Evolutionary conservation across 805 yeast genomes (phyloP), one percentile per base, ranked within the genome.

Genomic region (Starmerella ratchasimensis): DNA sequence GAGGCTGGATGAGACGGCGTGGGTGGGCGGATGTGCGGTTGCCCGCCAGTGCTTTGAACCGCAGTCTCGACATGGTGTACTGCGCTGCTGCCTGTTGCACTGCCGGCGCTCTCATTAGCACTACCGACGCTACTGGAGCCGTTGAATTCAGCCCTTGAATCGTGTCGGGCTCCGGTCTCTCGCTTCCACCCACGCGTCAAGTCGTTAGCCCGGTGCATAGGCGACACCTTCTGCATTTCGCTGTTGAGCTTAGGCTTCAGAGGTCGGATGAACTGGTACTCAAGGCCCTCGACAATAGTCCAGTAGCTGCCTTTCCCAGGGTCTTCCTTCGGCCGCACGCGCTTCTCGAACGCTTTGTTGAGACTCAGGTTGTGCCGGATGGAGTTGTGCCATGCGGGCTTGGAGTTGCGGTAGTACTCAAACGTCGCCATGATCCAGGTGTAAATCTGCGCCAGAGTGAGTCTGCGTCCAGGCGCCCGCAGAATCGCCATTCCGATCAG

Each of bases 311-410:
- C 90, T 51, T 63, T 63, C 5, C 68, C 68, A 4, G 68, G 66
- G 30, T 61, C 66, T 29, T 50, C 53, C 48, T 80, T 78, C 10
- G 95, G 86, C 56, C 86, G 79, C 48, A 81, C 94, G 17, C 90
- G 77, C 60, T 88, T 88, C 34, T 79, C 68, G 55, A 88, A 88
- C 0, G 96, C 94, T 55, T 90, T 90, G 59, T 88, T 90, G 50
- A 88, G 67, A 10, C 95, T 83, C 22, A 88, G 64, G 49, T 90
- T 88, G 60, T 88, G 98, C 44, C 98, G 75, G 45, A 88, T 90
- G 24, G 95, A 86, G 60, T 88, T 88, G 60, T 88, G 96, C 98
- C 98, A 88, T 20, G 96, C 95, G 9, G 82, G 79, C 49, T 83
- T 94, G 42, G 80, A 79, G 45, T 72, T 74, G 46, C 76, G 74